Evolutionary conservation across 148 eudicot species (phyloP), one percentile per base, ranked within the genome.

Genomic region (Dianthus caryophyllus): DNA sequence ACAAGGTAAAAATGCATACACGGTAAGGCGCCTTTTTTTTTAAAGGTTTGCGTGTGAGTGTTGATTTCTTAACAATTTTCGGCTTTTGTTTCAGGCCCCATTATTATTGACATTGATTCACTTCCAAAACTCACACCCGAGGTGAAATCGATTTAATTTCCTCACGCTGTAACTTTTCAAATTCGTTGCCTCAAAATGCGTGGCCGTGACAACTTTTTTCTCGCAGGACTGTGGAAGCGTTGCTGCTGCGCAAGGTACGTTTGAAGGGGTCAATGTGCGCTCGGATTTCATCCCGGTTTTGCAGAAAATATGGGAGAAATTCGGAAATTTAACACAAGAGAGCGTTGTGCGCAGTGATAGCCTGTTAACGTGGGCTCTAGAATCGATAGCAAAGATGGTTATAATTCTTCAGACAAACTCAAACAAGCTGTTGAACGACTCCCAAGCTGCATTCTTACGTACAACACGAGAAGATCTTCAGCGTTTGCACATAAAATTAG

Each of bases 281-380:
- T 53, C 63, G 4, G 12, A 71, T 1, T 43, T 52, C n/a, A 11
- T 70, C 57, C 66, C 66, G 26, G 16, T 64, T 13, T 43, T 63
- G 54, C 39, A 71, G 30, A 63, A 64, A 17, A 43, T 64, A 18
- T 64, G 75, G 69, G 75, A 63, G 5, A 64, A 26, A 68, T 47
- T 26, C 41, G 71, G 71, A 17, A 27, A 68, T 20, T 15, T 56
- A 12, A 44, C 57, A 11, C 11, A 72, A 64, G 54, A 39, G 1
- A 31, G 43, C 64, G 33, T 15, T 18, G 21, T 64, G 22, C 1
- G 21, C 5, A 72, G 56, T 30, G 33, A 52, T 13, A 25, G 16
- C 12, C 63, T 61, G 9, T 39, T 72, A 39, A 64, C 53, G 11
- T 72, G 75, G 75, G 64, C 55, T 30, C 43, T 72, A 21, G 75